Base-by-base conservation (phyloP, 2,329 filamentous ascomycete genomes). In the Xylariales sp. region DNA sequence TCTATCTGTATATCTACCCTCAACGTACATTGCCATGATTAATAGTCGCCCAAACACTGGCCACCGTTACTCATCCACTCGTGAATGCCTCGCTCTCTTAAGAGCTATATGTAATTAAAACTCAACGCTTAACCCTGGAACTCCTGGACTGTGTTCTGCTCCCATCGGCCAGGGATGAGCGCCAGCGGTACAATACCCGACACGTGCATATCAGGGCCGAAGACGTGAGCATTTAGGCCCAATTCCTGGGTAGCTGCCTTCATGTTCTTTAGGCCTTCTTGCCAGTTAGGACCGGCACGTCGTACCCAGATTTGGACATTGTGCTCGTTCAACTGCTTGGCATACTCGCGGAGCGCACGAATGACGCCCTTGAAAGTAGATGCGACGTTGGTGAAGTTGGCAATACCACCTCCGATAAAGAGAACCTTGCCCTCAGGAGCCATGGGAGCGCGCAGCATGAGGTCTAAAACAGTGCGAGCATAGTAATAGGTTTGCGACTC, bases 281-380 rank as follows among this genome's bases (percentile, higher is more conserved):
- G 96, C 90, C 97, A 99, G 89, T 99, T 99, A 83, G 96, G 96
- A 69, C 96, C 93, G 61, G 96, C 88, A 83, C 89, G 88, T 78
- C 89, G 86, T 72, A 98, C 94, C 96, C 95, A 98, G 86, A 98
- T 97, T 84, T 97, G 91, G 73, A 96, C 93, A 78, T 97, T 97
- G 90, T 99, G 96, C 89, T 99, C 96, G 79, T 90, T 89, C 75
- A 99, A 89, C 72, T 91, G 87, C 71, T 90, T 90, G 69, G 94
- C 89, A 75, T 95, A 94, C 84, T 98, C 96, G 74, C 95, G 91
- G 73, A 99, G 89, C 68, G 96, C 96, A 76, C 93, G 92, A 81
- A 99, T 99, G 82, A 99, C 95, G 86, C 96, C 96, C 90, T 99
- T 99, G 92, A 99, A 99, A 72, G 96, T 99, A 77, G 92, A 96